Conservation (phyloP, 1,284 basidiomycete species). For the Veloboletus limbatus region DNA sequence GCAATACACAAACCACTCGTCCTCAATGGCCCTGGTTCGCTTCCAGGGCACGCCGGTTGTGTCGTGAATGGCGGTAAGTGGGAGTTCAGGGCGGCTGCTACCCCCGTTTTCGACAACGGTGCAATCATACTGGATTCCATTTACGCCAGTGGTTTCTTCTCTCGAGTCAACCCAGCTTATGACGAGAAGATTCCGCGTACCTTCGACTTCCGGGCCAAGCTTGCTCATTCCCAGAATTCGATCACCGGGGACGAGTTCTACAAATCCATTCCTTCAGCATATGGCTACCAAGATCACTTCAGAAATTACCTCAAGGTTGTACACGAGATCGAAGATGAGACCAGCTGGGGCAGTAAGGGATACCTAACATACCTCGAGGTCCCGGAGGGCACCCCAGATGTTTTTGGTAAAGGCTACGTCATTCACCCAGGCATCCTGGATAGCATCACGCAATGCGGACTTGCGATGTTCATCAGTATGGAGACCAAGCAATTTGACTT, state of each 20-base stretch:
- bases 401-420: constrained; percentile 29
- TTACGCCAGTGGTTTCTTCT: constrained; percentile 29
- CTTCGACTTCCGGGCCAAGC: constrained; percentile 25
- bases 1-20: constrained; percentile 29
- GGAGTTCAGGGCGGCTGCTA: constrained; percentile 30
- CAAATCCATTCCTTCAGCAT: constrained; percentile 22
- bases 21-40: constrained; percentile 15
- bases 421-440: constrained; percentile 32
- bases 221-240: constrained; percentile 17
- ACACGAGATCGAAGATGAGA: constrained; percentile 27
- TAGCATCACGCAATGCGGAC: constrained; percentile 34
- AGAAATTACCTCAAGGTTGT: constrained; percentile 28
- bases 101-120: constrained; percentile 21
- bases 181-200: constrained; percentile 18
- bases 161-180: constrained; percentile 27
- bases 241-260: constrained; percentile 28
- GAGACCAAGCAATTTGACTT: constrained; percentile 32
- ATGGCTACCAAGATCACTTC: constrained; percentile 27
- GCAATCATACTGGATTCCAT: constrained; percentile 28
- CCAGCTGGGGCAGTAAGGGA: constrained; percentile 26
- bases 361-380: constrained; percentile 27
- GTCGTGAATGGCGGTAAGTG: constrained; percentile 26
- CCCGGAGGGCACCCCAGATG: constrained; percentile 24
- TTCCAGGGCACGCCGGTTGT: constrained; percentile 26
- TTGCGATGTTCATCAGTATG: constrained; percentile 33